Evolutionary conservation across 2,329 filamentous ascomycete species (phyloP), one percentile per base, ranked within the genome.

Genomic region (Fusarium nanum): DNA sequence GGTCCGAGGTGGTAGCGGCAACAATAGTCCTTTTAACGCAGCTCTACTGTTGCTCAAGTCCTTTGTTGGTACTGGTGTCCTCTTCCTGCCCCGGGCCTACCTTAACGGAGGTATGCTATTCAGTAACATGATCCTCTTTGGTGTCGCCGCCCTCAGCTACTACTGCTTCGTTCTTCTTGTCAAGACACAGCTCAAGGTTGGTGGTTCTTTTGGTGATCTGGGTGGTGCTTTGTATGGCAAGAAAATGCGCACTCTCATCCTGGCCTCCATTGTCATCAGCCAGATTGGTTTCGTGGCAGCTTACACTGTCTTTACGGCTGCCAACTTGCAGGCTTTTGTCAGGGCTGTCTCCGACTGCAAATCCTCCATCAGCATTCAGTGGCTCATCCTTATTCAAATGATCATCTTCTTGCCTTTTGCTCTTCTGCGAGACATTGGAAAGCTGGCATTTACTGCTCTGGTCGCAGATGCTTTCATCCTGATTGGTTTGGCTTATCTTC

Each of bases 81-180:
- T 98, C 18, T 98, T 98, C 83, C 83, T 98, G 34, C 95, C 95
- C 1, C 90, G 94, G 49, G 95, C 96, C 7, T 99, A 96, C 78
- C 87, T 98, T 70, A 99, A 97, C 76, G 96, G 96, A 56, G 96
- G 96, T 62, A 98, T 99, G 94, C 83, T 97, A 18, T 99, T 99
- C 81, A 97, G 94, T 75, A 97, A 97, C 77, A 71, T 97, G 54
- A 92, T 99, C 18, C 87, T 99, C n/a, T 84, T 99, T 23, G 87
- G 86, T 41, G 93, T 99, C 18, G 94, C 96, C 9, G 84, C 88
- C 4, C 84, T 99, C 63, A 98, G 94, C 78, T 99, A 97, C 82
- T 97, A 98, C 83, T 98, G 94, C 83, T 99, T 99, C 81, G 94
- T 99, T 44, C 86, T 99, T 16, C 87, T 99, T 32, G 94, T 98